Base-by-base conservation (phyloP, 2,329 filamentous ascomycete species). In the Microdochium bolleyi region DNA sequence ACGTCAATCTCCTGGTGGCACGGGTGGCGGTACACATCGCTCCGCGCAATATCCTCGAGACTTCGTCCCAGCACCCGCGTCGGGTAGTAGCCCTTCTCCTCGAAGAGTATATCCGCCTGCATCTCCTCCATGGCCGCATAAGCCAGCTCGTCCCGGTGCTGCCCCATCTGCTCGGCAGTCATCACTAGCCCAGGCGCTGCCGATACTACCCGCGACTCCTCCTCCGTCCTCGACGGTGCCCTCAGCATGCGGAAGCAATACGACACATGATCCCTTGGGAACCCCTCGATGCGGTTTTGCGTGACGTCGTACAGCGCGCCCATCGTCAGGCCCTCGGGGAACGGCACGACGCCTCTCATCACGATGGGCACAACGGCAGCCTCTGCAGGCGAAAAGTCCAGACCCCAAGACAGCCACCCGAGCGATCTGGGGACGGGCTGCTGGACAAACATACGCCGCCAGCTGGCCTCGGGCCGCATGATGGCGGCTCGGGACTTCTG, bases 381-480 rank as follows among this genome's bases (percentile, higher is more conserved):
- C 46, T 49, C 48, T 14, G 19, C 25, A 3, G 19, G n/a, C 11
- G n/a, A 16, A 27, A 52, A 52, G 25, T 37, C 46, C 3, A 49
- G 24, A n/a, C 30, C 48, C 32, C 46, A 24, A 19, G 48, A 52
- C 19, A 49, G 46, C 30, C 24, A 52, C 19, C 53, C 53, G 27
- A 54, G 32, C 30, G 19, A 24, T 27, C 19, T 24, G 19, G 51
- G 37, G 13, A 50, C 41, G 19, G 53, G 53, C 50, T 54, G 53
- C 21, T 51, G 53, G 21, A 54, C 53, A 19, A 52, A 44, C 53
- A 54, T 54, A 2, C n/a, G 16, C 21, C 53, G n/a, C 53, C 53
- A 54, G 46, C 24, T 54, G 13, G 53, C 53, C 19, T 44, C 50
- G 27, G 11, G 10, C 24, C 50, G 50, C 46, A 54, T 41, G 30